Evolutionary conservation across 768 basidiomycete genomes (phyloP).

Genomic region (Chiua virens): DNA sequence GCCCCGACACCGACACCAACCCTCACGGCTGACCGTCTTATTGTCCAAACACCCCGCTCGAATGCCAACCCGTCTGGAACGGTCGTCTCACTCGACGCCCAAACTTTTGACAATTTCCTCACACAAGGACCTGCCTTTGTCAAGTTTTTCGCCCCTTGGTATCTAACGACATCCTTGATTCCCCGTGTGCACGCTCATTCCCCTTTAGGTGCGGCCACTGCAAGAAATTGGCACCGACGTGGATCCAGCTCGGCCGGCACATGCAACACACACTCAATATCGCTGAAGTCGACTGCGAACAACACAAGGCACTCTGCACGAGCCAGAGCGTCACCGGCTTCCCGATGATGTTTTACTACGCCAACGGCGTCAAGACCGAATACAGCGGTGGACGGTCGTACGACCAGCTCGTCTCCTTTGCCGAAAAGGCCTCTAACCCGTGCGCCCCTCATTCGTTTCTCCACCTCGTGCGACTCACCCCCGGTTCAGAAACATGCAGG

Average conservation of each 20-base stretch:
- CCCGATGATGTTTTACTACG: slow-evolving; percentile 77
- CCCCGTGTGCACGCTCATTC: neutral
- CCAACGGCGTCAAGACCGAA: slow-evolving; percentile 60
- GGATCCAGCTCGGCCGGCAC: slow-evolving; percentile 68
- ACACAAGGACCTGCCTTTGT: slow-evolving; percentile 55
- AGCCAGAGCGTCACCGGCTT: slow-evolving; percentile 72
- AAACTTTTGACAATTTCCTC: slow-evolving; percentile 41
- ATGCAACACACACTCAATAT: slow-evolving; percentile 75
- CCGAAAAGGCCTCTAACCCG: slow-evolving; percentile 72
- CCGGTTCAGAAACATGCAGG: slow-evolving; percentile 18
- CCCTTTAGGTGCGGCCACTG: slow-evolving; percentile 83
- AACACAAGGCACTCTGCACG: slow-evolving; percentile 63
- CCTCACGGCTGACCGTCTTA: slow-evolving; percentile 1
- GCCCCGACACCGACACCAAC: slow-evolving; percentile 3
- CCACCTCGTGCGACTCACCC: neutral
- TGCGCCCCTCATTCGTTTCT: slow-evolving; percentile 38
- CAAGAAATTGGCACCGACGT: slow-evolving; percentile 86
- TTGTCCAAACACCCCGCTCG: slow-evolving; percentile 14
- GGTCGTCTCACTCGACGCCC: slow-evolving; percentile 23
- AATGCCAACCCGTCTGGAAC: slow-evolving; percentile 26
- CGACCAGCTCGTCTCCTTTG: slow-evolving; percentile 69
- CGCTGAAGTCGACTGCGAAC: slow-evolving; percentile 90
- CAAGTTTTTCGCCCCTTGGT: slow-evolving; percentile 93
- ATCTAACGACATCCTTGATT: neutral
- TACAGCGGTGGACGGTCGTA: slow-evolving; percentile 75